Conservation (phyloP, 2,329 filamentous ascomycete genomes). For the Epichloe elymi region DNA sequence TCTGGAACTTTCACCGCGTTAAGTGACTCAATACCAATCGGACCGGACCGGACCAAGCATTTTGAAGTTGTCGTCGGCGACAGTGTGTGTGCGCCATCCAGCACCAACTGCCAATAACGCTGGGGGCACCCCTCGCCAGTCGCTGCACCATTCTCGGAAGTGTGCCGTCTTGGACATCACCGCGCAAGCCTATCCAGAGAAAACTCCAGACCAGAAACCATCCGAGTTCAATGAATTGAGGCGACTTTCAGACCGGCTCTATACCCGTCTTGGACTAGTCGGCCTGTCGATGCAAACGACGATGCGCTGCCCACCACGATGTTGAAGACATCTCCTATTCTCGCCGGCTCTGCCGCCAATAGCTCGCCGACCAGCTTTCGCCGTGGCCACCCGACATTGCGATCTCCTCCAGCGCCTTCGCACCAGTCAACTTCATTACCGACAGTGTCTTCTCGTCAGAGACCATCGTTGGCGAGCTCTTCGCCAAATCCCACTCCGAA, state of each 20-base stretch:
- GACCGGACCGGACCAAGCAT: background rate
- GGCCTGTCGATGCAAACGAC: slow-evolving; percentile 14
- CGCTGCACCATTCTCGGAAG: background rate
- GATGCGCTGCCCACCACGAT: slow-evolving; percentile 42
- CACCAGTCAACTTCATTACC: slow-evolving; percentile 13
- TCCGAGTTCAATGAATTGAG: slow-evolving; percentile 2
- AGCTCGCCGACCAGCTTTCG: slow-evolving; percentile 36
- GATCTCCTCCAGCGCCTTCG: slow-evolving; percentile 13
- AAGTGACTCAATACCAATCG: background rate
- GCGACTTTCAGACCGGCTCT: background rate
- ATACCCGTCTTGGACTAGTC: background rate
- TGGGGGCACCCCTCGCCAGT: background rate
- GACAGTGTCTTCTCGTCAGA: background rate
- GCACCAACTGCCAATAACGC: background rate
- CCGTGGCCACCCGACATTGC: slow-evolving; percentile 15
- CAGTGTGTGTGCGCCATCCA: background rate
- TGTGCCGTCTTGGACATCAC: background rate
- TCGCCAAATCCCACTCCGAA: slow-evolving; percentile 2
- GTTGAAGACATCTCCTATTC: slow-evolving; percentile 45
- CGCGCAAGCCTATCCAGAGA: background rate
- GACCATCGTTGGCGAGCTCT: slow-evolving; percentile 10
- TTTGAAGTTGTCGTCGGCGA: too few species aligned
- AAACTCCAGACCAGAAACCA: background rate
- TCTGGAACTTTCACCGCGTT: background rate
- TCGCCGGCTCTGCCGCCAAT: slow-evolving; percentile 34